These are phyloP conservation scores for Prunus davidiana DNA, from an alignment of 306 rosid genomes.

Conservation along the genomic window DNA sequence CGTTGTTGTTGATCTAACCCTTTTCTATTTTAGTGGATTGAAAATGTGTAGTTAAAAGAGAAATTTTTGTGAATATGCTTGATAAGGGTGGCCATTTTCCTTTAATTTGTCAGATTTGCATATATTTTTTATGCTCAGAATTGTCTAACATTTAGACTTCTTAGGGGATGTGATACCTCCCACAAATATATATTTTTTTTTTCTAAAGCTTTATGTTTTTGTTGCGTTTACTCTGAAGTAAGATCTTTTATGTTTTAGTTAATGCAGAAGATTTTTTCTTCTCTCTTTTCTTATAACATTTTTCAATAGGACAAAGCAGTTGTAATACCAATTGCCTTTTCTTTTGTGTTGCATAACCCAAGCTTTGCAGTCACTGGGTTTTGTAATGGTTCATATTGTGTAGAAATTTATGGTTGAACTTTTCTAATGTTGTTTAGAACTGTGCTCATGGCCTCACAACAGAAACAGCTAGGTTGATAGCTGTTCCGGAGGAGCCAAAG, in stretches of 20 bases:
- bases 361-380: neutral
- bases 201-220: neutral
- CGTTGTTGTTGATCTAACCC: neutral
- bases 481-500: slow-evolving; percentile 17
- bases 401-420: neutral
- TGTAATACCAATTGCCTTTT: neutral
- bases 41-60: neutral
- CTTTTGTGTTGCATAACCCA: slow-evolving; percentile 2
- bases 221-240: too few relatives aligned
- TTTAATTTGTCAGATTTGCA: neutral
- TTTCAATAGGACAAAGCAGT: neutral
- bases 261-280: neutral
- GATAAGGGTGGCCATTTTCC: neutral
- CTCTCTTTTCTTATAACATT: neutral
- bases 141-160: neutral
- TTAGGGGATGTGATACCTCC: neutral
- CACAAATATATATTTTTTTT: too few relatives aligned
- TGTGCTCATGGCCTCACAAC: neutral
- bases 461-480: neutral
- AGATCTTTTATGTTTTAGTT: neutral
- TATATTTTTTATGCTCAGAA: neutral
- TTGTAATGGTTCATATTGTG: neutral
- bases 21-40: neutral
- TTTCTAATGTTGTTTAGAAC: slow-evolving; percentile 2
- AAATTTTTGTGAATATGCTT: neutral